Conservation (phyloP, 805 yeast genomes). For the Isabelozyma heimii region DNA sequence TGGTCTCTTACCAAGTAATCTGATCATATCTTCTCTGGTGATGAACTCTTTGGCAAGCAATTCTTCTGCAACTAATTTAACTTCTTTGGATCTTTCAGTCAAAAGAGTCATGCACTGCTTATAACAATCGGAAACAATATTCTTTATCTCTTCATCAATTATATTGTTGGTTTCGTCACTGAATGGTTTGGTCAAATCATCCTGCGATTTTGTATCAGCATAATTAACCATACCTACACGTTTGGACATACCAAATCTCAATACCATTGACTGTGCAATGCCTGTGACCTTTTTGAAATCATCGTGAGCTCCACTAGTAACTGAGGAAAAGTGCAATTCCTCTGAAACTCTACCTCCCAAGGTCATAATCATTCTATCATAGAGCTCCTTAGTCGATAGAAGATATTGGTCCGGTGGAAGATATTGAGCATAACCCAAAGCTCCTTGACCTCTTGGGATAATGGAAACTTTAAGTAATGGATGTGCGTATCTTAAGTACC, state of each 20-base stretch:
- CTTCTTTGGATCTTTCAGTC: slow-evolving; percentile 67
- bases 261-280: slow-evolving; percentile 92
- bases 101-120: slow-evolving; percentile 66
- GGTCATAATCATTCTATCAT: slow-evolving; percentile 93
- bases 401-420: slow-evolving; percentile 90
- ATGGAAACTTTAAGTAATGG: slow-evolving; percentile 94
- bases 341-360: slow-evolving; percentile 97
- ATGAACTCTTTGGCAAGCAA: slow-evolving; percentile 83
- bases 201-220: slow-evolving; percentile 67
- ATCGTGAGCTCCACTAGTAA: slow-evolving; percentile 94
- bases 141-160: slow-evolving; percentile 80
- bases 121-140: slow-evolving; percentile 76
- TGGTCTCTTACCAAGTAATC: slow-evolving; percentile 86
- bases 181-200: slow-evolving; percentile 77
- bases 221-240: slow-evolving; percentile 80
- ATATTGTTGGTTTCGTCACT: slow-evolving; percentile 80
- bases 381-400: slow-evolving; percentile 70
- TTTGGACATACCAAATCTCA: slow-evolving; percentile 85
- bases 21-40: slow-evolving; percentile 91
- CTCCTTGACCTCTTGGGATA: slow-evolving; percentile 95
- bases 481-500: slow-evolving; percentile 89
- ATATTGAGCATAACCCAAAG: slow-evolving; percentile 96
- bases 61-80: slow-evolving; percentile 84
- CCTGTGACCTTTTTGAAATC: slow-evolving; percentile 95
- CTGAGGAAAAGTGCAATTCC: slow-evolving; percentile 87